These are phyloP conservation scores for Plantago ovata DNA, from an alignment of 257 asterid genomes.

Conservation along the genomic window DNA sequence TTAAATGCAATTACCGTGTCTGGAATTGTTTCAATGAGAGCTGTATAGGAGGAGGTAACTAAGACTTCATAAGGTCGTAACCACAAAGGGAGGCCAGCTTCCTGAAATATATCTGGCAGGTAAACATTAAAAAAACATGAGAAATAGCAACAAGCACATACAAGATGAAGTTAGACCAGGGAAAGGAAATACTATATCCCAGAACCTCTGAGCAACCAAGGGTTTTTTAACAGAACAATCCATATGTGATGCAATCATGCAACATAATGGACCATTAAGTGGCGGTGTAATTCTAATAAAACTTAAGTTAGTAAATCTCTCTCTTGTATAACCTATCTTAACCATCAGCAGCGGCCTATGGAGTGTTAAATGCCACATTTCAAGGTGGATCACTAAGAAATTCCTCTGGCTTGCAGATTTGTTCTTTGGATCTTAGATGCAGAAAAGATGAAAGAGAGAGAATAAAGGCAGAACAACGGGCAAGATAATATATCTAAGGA, in stretches of 20 bases:
- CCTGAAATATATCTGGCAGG: conserved; percentile 97
- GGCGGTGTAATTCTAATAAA: no score
- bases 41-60: conserved; percentile 94
- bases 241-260: neutral
- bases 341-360: no score
- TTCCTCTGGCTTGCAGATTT: no score
- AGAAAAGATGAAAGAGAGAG: no score
- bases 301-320: no score
- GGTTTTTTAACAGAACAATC: neutral
- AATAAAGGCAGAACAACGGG: no score
- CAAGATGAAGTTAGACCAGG: conserved; percentile 1
- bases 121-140: conserved; percentile 15
- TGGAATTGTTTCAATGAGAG: conserved; percentile 97
- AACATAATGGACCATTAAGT: no score
- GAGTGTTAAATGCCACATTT: no score
- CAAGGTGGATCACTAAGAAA: no score
- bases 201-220: neutral
- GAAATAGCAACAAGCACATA: conserved; percentile 5
- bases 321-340: no score
- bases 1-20: conserved; percentile 66
- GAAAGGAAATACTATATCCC: neutral
- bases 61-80: conserved; percentile 95
- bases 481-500: no score
- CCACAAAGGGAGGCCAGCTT: conserved; percentile 99
- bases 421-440: no score